Evolutionary conservation across 257 asterid genomes (phyloP).

Genomic region (Solanum microdontum): DNA sequence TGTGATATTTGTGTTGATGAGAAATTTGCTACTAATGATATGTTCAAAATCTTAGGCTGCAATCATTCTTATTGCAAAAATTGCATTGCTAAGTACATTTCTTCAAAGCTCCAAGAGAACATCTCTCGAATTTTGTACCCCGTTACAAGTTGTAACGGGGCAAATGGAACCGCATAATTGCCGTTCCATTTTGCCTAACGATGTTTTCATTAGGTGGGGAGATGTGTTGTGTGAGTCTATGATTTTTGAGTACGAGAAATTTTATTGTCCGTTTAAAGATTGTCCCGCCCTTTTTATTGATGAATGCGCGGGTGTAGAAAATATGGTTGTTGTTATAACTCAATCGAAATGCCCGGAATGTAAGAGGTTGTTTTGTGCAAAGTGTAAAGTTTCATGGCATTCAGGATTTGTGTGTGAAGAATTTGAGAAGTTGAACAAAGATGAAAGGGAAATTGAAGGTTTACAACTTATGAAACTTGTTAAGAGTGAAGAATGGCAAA

Average conservation of each 20-base stretch:
- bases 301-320: background rate
- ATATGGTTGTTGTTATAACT: background rate
- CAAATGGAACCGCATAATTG: conserved; percentile 43
- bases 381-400: conserved; percentile 61
- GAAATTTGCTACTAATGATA: conserved; percentile 8
- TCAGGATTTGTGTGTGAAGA: conserved; percentile 25
- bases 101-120: conserved; percentile 35
- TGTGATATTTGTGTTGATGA: conserved; percentile 56
- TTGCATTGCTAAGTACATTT: conserved; percentile 40
- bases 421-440: conserved; percentile 23
- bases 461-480: conserved; percentile 5
- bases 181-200: conserved; percentile 32
- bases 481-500: conserved; percentile 4
- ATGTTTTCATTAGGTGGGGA: conserved; percentile 60
- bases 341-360: conserved; percentile 48
- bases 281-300: conserved; percentile 47
- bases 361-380: conserved; percentile 38
- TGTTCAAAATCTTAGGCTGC: conserved; percentile 29
- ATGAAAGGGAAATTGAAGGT: conserved; percentile 10
- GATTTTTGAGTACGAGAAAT: conserved; percentile 33
- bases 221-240: conserved; percentile 49
- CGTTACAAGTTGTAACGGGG: conserved; percentile 28
- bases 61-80: conserved; percentile 32
- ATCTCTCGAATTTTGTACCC: conserved; percentile 30
- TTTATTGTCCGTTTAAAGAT: conserved; percentile 52